Percentiles rank a stretch among this genome's conserved stretches.
phyloP scores from a whole-genome alignment of 495 filamentous ascomycete genomes.

The Hypoxylon fragiforme region DNA sequence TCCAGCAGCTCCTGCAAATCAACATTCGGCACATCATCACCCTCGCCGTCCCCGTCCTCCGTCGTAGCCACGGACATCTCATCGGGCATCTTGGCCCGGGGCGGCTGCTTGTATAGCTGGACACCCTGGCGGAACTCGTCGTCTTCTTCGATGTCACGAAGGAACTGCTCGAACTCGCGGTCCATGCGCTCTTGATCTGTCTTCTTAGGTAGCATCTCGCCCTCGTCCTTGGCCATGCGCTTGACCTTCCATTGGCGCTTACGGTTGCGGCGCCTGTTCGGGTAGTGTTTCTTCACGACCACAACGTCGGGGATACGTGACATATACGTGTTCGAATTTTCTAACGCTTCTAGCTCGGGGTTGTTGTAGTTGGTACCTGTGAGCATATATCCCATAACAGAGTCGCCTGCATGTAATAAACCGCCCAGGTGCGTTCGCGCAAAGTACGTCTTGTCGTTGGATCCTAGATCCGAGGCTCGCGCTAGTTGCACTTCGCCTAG shows the following conservation, averaged over 20 bases:
- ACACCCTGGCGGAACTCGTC: slow-evolving; percentile 80
- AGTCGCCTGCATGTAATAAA: slow-evolving; percentile 86
- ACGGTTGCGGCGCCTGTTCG: slow-evolving; percentile 79
- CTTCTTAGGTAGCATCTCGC: slow-evolving; percentile 75
- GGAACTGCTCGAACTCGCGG: slow-evolving; percentile 92
- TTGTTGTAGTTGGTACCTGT: slow-evolving; percentile 92
- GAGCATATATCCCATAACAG: slow-evolving; percentile 87
- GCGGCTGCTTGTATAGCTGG: slow-evolving; percentile 76
- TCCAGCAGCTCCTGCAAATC: slow-evolving; percentile 84
- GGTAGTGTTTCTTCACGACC: slow-evolving; percentile 94
- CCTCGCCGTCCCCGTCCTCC: slow-evolving; percentile 67
- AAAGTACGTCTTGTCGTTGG: slow-evolving; percentile 83
- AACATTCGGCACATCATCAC: slow-evolving; percentile 69
- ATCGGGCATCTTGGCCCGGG: slow-evolving; percentile 44
- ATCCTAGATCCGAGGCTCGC: slow-evolving; percentile 83
- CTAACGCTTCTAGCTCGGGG: slow-evolving; percentile 74
- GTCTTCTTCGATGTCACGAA: slow-evolving; percentile 96
- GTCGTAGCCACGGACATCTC: slow-evolving; percentile 65
- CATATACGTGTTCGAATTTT: slow-evolving; percentile 67
- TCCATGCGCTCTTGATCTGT: slow-evolving; percentile 83
- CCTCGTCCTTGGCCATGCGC: slow-evolving; percentile 88
- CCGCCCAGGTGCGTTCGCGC: slow-evolving; percentile 86
- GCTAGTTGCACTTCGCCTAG: slow-evolving; percentile 87
- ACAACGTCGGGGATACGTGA: slow-evolving; percentile 87
- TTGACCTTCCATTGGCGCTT: slow-evolving; percentile 87